phyloP scores from a whole-genome alignment of 805 yeast species.

The Candida nanaspora region DNA sequence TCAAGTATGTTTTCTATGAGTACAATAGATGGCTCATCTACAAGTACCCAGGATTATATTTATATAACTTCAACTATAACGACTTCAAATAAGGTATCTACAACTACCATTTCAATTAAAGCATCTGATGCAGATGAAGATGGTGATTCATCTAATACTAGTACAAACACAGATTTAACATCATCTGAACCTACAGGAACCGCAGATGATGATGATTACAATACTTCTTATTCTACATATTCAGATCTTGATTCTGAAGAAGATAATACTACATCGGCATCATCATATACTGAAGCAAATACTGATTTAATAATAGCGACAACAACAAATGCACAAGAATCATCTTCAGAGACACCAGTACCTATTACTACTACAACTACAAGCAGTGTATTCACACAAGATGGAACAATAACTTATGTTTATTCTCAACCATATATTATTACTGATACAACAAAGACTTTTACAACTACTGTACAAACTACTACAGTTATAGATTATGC shows the following conservation, averaged over 20 bases:
- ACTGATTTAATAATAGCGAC: no score
- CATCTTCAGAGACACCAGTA: background rate
- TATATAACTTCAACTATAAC: background rate
- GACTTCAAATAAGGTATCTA: background rate
- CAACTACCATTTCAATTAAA: background rate
- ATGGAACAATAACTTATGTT: background rate
- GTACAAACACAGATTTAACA: background rate
- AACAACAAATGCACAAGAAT: no score
- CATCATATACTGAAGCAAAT: no score
- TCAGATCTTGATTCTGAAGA: no score
- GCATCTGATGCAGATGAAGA: background rate
- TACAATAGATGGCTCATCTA: no score
- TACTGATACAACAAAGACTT: conserved; percentile 19
- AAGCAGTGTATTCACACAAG: conserved; percentile 1
- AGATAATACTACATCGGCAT: no score
- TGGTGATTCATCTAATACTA: background rate
- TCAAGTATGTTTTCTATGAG: no score
- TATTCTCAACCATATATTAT: conserved; percentile 24
- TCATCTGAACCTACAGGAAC: background rate
- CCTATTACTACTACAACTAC: background rate
- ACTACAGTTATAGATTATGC: background rate
- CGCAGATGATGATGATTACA: background rate
- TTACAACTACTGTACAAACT: conserved; percentile 13
- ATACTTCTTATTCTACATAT: background rate
- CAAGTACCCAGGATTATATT: no score